Evolutionary conservation across 1,139 yeast genomes (phyloP).

Genomic region (Pichia sp.): DNA sequence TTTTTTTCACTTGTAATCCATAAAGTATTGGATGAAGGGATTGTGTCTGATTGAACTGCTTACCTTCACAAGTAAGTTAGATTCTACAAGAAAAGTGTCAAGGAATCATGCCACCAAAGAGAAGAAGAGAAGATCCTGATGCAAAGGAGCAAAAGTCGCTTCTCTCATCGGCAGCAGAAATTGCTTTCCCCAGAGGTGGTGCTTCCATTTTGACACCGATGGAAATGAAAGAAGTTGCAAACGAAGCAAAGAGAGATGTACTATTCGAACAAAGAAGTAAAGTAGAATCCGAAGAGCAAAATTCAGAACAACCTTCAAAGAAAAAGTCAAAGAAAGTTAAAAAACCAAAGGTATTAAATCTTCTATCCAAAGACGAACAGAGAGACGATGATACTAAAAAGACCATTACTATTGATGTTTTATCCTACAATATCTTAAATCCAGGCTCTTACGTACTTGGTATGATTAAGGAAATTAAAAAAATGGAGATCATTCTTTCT

Average conservation of each 20-base stretch:
- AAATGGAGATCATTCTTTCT: slow-evolving; percentile 62
- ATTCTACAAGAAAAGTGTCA: not conserved
- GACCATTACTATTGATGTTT: slow-evolving; percentile 50
- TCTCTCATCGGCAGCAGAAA: slow-evolving; percentile 43
- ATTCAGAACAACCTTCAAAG: slow-evolving; percentile 30
- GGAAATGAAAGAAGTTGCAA: slow-evolving; percentile 88
- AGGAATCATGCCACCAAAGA: slow-evolving; percentile 26
- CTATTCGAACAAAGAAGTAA: slow-evolving; percentile 50
- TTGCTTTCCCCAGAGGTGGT: slow-evolving; percentile 95
- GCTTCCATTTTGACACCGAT: slow-evolving; percentile 78
- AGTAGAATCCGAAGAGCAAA: slow-evolving; percentile 20
- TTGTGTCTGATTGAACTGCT: not conserved
- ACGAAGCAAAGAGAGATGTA: slow-evolving; percentile 87
- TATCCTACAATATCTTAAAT: slow-evolving; percentile 56
- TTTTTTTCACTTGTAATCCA: not conserved
- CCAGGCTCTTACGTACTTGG: slow-evolving; percentile 78
- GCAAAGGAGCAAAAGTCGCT: slow-evolving; percentile 23
- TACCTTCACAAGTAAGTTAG: no score
- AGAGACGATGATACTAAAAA: slow-evolving; percentile 28
- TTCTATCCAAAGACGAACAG: slow-evolving; percentile 21
- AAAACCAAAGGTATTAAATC: slow-evolving; percentile 30
- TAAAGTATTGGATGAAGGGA: not conserved
- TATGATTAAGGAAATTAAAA: slow-evolving; percentile 59
- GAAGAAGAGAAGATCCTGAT: slow-evolving; percentile 30
- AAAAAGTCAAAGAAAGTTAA: slow-evolving; percentile 33